Percentiles rank a stretch among this genome's conserved stretches.
Evolutionary conservation across 257 asterid species (phyloP).

Genomic region (Linderniella brevidens): DNA sequence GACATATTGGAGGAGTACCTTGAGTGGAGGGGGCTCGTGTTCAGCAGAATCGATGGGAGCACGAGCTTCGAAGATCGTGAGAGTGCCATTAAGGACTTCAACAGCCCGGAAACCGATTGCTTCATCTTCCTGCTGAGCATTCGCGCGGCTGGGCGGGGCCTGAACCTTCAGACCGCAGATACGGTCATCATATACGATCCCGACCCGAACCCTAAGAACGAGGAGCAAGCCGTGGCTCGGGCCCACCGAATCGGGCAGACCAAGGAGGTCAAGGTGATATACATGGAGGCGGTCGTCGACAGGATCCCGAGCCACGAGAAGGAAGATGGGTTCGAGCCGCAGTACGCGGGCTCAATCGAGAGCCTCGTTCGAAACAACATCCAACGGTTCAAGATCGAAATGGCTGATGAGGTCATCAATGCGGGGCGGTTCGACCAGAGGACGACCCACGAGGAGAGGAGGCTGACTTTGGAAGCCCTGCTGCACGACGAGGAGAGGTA

Average conservation of each 20-base stretch:
- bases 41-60: constrained; percentile 93
- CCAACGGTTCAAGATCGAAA: constrained; percentile 95
- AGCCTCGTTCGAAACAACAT: constrained; percentile 89
- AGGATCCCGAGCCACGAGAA: constrained; percentile 79
- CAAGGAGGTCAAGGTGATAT: constrained; percentile 93
- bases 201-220: constrained; percentile 98
- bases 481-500: constrained; percentile 95
- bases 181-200: constrained; percentile 98
- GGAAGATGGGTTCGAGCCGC: constrained; percentile 79
- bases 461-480: constrained; percentile 78
- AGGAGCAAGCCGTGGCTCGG: constrained; percentile 98
- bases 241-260: constrained; percentile 99
- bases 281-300: constrained; percentile 97
- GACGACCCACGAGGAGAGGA: constrained; percentile 98
- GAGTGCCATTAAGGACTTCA: constrained; percentile 88
- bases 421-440: constrained; percentile 99
- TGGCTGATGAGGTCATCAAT: constrained; percentile 99
- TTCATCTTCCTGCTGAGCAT: constrained; percentile 96
- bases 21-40: constrained; percentile 90
- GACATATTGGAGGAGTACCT: constrained; percentile 93
- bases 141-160: constrained; percentile 99
- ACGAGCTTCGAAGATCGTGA: constrained; percentile 98
- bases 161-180: constrained; percentile 95
- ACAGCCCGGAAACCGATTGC: constrained; percentile 79
- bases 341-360: constrained; percentile 89